Evolutionary conservation across 495 filamentous ascomycete genomes (phyloP).

Genomic region (Bathelium albidoporum): DNA sequence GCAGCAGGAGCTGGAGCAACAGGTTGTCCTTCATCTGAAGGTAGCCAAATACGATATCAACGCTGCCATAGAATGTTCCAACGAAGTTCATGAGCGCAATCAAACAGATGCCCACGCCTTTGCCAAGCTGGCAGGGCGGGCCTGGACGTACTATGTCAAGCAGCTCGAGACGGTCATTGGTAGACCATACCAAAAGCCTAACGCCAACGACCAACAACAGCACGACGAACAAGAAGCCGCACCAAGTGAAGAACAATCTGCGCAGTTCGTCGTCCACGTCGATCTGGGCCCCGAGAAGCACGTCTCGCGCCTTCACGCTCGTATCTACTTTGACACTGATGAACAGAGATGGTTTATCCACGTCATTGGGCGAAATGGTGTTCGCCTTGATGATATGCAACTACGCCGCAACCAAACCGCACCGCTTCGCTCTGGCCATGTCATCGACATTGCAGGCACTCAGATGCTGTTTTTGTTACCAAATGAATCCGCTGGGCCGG

Average conservation of each 20-base stretch:
- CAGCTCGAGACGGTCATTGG: conserved; percentile 74
- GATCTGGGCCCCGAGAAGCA: conserved; percentile 90
- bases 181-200: conserved; percentile 54
- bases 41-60: conserved; percentile 50
- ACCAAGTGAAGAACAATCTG: conserved; percentile 30
- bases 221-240: conserved; percentile 27
- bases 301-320: conserved; percentile 78
- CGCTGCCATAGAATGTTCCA: conserved; percentile 64
- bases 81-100: conserved; percentile 57
- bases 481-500: conserved; percentile 12
- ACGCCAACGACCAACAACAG: conserved; percentile 18
- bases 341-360: conserved; percentile 62
- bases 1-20: conserved; percentile 51
- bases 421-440: conserved; percentile 66
- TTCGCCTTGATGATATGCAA: conserved; percentile 62
- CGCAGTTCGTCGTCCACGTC: conserved; percentile 59
- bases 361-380: conserved; percentile 83
- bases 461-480: conserved; percentile 98
- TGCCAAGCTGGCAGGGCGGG: conserved; percentile 80
- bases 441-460: conserved; percentile 79
- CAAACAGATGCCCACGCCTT: conserved; percentile 69
- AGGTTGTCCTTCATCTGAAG: conserved; percentile 60
- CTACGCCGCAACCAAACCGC: conserved; percentile 56
- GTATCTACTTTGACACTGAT: conserved; percentile 69
- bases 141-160: conserved; percentile 93